Percentiles rank a stretch among this genome's conserved stretches.
Evolutionary conservation across 2,329 filamentous ascomycete species (phyloP).

Genomic region (Ilyonectria sp.): DNA sequence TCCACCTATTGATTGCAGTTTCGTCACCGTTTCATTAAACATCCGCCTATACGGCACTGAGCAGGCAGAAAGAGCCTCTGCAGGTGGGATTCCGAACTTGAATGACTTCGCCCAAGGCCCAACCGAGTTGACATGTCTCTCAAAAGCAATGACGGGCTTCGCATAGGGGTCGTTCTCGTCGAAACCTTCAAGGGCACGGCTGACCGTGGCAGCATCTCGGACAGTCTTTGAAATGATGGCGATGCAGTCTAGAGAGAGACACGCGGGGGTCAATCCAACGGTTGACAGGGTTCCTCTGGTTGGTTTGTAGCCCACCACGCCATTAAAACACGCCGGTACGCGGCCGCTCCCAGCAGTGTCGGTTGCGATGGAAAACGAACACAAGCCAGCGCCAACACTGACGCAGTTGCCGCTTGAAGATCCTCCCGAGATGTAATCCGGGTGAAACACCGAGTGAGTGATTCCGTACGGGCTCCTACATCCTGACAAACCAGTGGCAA

Average conservation of each 20-base stretch:
- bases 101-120: slow-evolving; percentile 48
- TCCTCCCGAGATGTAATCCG: slow-evolving; percentile 59
- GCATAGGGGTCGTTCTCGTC: slow-evolving; percentile 65
- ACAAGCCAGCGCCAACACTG: slow-evolving; percentile 65
- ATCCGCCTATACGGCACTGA: slow-evolving; percentile 50
- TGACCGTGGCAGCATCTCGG: slow-evolving; percentile 62
- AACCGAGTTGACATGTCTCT: slow-evolving; percentile 54
- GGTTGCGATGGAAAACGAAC: slow-evolving; percentile 69
- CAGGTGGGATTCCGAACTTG: slow-evolving; percentile 65
- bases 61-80: slow-evolving; percentile 55
- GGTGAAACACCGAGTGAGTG: slow-evolving; percentile 55
- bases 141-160: slow-evolving; percentile 64
- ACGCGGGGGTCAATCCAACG: slow-evolving; percentile 65
- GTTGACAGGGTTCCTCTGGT: slow-evolving; percentile 65
- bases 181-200: slow-evolving; percentile 59
- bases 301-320: slow-evolving; percentile 66
- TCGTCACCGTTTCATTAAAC: slow-evolving; percentile 50
- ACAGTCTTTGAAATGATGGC: slow-evolving; percentile 63
- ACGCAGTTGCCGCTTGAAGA: slow-evolving; percentile 70
- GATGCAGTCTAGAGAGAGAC: slow-evolving; percentile 67
- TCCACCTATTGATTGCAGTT: slow-evolving; percentile 17
- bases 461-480: slow-evolving; percentile 71
- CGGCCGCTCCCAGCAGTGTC: slow-evolving; percentile 66
- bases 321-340: slow-evolving; percentile 68
- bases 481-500: slow-evolving; percentile 73